Conservation (phyloP, 2,329 filamentous ascomycete genomes). For the Diaporthe eres region DNA sequence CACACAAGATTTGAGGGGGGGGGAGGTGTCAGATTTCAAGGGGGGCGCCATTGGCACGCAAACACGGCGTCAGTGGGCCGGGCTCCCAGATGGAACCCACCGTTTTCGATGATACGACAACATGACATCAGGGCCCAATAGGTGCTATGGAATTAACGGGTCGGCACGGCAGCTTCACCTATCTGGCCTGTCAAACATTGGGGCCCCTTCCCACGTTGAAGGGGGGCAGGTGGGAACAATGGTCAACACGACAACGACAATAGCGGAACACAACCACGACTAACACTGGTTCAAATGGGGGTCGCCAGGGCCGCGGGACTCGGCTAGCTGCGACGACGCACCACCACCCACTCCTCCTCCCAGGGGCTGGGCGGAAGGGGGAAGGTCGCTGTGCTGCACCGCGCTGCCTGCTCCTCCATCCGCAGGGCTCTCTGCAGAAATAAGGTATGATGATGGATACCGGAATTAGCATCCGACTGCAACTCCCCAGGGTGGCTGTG, state of each 20-base stretch:
- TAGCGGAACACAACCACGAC: background rate
- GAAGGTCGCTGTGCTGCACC: background rate
- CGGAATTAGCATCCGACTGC: constrained; percentile 27
- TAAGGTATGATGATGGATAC: constrained; percentile 28
- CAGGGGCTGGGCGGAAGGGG: background rate
- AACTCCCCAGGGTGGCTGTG: constrained; percentile 6
- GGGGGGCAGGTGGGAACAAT: background rate
- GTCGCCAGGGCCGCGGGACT: background rate
- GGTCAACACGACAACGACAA: constrained; percentile 1
- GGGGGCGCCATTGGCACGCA: background rate
- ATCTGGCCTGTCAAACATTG: background rate
- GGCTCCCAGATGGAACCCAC: background rate
- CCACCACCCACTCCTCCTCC: background rate
- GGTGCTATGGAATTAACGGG: constrained; percentile 14
- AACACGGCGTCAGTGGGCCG: background rate
- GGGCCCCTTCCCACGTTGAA: background rate
- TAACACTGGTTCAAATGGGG: background rate
- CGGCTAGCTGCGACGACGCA: constrained; percentile 10
- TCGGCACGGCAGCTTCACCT: background rate
- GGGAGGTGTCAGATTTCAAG: background rate
- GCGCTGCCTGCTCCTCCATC: background rate
- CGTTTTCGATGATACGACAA: background rate
- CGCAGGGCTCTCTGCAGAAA: background rate
- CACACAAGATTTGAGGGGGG: background rate
- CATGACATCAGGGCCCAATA: constrained; percentile 5